These are phyloP conservation scores for Eucalyptus brandiana DNA, from an alignment of 345 rosid species.

Conservation along the genomic window DNA sequence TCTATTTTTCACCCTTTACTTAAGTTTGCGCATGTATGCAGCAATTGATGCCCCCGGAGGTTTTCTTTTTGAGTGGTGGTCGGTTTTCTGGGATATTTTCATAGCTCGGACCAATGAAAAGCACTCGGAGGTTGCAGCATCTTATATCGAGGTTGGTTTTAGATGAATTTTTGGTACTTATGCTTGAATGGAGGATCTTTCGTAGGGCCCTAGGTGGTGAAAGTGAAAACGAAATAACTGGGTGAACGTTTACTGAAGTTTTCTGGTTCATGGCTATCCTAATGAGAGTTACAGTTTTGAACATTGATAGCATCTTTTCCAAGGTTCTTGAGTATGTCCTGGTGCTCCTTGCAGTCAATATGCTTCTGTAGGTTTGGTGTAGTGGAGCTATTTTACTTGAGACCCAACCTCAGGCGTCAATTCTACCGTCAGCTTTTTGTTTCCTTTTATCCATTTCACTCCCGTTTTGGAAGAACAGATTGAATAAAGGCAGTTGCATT, in stretches of 20 bases:
- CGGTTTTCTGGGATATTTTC: conserved; percentile 99
- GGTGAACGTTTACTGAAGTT: not conserved
- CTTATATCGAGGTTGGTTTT: conserved; percentile 77
- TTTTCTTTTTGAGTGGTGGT: conserved; percentile 99
- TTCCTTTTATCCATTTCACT: not conserved
- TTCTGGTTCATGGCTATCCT: not conserved
- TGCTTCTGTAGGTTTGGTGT: not conserved
- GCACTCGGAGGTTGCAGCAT: conserved; percentile 98
- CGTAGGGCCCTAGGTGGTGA: not conserved
- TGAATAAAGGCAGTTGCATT: not conserved
- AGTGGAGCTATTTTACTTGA: not conserved
- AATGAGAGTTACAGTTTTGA: not conserved
- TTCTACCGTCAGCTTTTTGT: not conserved
- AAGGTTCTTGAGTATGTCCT: not conserved
- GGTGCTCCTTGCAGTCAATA: not conserved
- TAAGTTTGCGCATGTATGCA: conserved; percentile 4
- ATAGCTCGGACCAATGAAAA: conserved; percentile 98
- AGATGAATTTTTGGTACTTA: not conserved
- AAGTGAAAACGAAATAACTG: not conserved
- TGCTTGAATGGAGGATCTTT: not conserved
- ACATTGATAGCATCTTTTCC: not conserved
- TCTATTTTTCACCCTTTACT: not conserved
- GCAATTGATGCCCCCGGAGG: conserved; percentile 99
- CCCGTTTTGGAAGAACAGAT: not conserved
- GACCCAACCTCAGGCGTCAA: not conserved